phyloP scores from a whole-genome alignment of 805 yeast genomes.

The Grigorovia yakushimaensis region DNA sequence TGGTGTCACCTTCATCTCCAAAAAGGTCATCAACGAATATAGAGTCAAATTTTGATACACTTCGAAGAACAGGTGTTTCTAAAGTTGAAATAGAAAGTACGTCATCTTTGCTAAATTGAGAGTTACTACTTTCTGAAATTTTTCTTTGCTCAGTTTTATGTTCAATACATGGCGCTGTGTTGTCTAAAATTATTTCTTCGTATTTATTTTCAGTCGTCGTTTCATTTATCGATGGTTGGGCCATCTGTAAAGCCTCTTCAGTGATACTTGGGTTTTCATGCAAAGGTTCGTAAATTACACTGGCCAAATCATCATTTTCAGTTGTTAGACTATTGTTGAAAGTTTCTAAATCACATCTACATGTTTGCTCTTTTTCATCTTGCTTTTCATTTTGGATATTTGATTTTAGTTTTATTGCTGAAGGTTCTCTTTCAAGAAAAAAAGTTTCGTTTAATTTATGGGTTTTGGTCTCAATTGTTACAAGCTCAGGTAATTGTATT shows the following conservation, averaged over 20 bases:
- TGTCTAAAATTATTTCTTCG: not conserved
- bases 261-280: not conserved
- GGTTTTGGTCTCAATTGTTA: no score
- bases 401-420: no score
- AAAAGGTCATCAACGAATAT: conserved; percentile 22
- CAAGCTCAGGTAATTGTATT: no score
- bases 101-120: not conserved
- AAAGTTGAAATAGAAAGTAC: not conserved
- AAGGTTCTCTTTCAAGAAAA: no score
- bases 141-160: not conserved
- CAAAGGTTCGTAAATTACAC: not conserved
- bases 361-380: no score
- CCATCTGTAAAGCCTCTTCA: not conserved
- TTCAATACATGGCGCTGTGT: not conserved
- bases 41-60: conserved; percentile 11
- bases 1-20: conserved; percentile 16
- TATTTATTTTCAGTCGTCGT: not conserved
- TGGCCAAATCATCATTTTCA: not conserved
- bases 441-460: no score
- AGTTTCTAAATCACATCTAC: not conserved
- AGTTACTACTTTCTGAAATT: not conserved
- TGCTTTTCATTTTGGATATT: no score
- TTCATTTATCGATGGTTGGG: no score
- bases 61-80: conserved; percentile 6
- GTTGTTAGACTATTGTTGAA: not conserved